phyloP scores from a whole-genome alignment of 495 filamentous ascomycete genomes.

The Pseudevernia furfuracea region DNA sequence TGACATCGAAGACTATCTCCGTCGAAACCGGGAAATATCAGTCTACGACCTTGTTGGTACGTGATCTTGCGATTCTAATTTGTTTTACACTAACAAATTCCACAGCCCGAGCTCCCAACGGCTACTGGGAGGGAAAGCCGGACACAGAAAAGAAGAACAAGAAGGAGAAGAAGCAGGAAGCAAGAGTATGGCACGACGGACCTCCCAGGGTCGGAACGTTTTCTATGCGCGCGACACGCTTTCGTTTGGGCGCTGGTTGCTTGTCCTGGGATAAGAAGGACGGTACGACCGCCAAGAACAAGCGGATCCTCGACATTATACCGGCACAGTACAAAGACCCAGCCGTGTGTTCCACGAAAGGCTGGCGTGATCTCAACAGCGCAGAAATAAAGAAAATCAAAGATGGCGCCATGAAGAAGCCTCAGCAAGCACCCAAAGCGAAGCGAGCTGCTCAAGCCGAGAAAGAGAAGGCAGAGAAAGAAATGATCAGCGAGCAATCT shows the following conservation, averaged over 20 bases:
- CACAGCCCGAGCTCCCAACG: slow-evolving; percentile 4
- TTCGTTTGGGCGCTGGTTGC: neutral
- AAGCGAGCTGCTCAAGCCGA: neutral
- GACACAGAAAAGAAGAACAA: too few species aligned
- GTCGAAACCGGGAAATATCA: neutral
- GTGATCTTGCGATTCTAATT: neutral
- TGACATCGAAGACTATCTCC: slow-evolving; percentile 10
- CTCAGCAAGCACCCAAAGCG: neutral
- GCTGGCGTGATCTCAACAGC: neutral
- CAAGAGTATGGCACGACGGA: neutral
- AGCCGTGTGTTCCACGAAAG: neutral
- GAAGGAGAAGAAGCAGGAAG: neutral
- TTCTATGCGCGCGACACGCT: slow-evolving; percentile 1
- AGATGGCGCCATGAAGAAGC: neutral
- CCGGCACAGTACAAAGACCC: neutral
- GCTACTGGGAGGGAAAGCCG: neutral
- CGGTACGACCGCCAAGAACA: neutral
- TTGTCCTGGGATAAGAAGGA: slow-evolving; percentile 7
- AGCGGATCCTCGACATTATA: neutral
- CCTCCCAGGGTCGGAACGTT: slow-evolving; percentile 5
- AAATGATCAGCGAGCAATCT: too few species aligned
- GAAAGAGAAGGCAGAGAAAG: neutral
- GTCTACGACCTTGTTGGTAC: slow-evolving; percentile 10
- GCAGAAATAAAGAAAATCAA: neutral
- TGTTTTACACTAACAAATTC: neutral